phyloP scores from a whole-genome alignment of 345 rosid species.

The Sonneratia caseolaris region DNA sequence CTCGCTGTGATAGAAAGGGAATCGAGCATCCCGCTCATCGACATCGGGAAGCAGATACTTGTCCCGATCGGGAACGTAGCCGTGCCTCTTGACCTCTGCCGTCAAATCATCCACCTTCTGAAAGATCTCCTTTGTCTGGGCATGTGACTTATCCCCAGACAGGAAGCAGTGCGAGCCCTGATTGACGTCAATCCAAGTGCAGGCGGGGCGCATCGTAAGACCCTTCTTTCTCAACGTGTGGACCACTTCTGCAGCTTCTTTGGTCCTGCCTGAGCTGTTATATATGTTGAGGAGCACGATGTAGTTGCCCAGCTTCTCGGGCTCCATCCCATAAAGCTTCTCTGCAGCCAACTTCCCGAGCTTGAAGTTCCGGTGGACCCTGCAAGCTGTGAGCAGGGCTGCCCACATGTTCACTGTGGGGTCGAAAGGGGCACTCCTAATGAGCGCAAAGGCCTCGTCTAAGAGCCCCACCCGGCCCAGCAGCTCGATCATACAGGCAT shows the following conservation, averaged over 20 bases:
- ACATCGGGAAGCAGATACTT: conserved; percentile 62
- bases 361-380: conserved; percentile 56
- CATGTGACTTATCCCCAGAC: conserved; percentile 51
- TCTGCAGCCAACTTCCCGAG: conserved; percentile 79
- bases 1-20: conserved; percentile 54
- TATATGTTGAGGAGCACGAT: conserved; percentile 71
- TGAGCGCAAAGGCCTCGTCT: conserved; percentile 76
- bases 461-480: conserved; percentile 68
- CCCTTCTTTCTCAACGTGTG: conserved; percentile 63
- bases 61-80: conserved; percentile 30
- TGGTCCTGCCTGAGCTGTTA: conserved; percentile 48
- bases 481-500: conserved; percentile 64
- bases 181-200: conserved; percentile 74
- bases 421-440: conserved; percentile 49
- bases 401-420: conserved; percentile 89
- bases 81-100: conserved; percentile 43
- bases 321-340: conserved; percentile 72
- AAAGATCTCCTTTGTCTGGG: conserved; percentile 46
- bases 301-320: conserved; percentile 68
- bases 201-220: conserved; percentile 55
- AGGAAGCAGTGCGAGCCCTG: conserved; percentile 44
- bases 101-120: conserved; percentile 53
- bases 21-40: conserved; percentile 42
- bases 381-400: conserved; percentile 75
- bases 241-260: conserved; percentile 61